Base-by-base conservation (phyloP, 2,329 filamentous ascomycete species). In the Hortaea sp. region DNA sequence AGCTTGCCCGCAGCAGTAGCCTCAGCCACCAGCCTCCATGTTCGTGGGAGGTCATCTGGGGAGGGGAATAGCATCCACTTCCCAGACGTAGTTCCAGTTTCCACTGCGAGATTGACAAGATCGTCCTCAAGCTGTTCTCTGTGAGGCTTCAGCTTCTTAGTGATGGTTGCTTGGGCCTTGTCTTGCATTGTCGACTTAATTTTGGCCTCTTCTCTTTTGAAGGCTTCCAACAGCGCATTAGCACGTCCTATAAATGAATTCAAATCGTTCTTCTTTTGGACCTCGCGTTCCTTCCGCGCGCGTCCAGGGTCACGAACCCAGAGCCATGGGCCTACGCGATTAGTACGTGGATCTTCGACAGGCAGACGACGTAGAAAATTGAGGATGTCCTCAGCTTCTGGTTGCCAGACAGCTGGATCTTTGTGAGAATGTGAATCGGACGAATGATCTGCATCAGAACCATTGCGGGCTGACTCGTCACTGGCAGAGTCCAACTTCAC, bases 41-140 rank as follows among this genome's bases (percentile, higher is more conserved):
- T 66, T 3, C 72, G 70, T 52, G 84, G 73, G 11, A 88, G 74
- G 29, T 78, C 68, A 6, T 66, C 59, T 0, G 68, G 60, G 0
- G 66, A 57, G 9, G 75, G 77, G 53, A 88, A 88, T 1, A 90
- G 61, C 80, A 89, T 84, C 85, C 85, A 89, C 72, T 90, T 92
- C 44, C 86, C 86, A 37, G 71, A 69, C 0, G 77, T 71, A 9
- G 85, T 73, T 27, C 73, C 71, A 10, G 71, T 73, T 12, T 74
- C 68, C 7, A 74, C 70, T 1, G 86, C 86, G 13, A 85, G 64
- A 12, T 72, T 66, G 11, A 81, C 67, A 13, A 94, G 76, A 37
- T 79, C 73, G 7, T 65, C 55, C 53, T 76, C 70, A 5, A 78
- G 61, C 12, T 60, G 56, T 9, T 68, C 63, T 7, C 69, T 64